A percentile compares a stretch with the other conserved stretches of the same genome.
These are phyloP conservation scores for Neodidymelliopsis sp. DNA, from an alignment of 2,329 filamentous ascomycete species.

Conservation along the genomic window DNA sequence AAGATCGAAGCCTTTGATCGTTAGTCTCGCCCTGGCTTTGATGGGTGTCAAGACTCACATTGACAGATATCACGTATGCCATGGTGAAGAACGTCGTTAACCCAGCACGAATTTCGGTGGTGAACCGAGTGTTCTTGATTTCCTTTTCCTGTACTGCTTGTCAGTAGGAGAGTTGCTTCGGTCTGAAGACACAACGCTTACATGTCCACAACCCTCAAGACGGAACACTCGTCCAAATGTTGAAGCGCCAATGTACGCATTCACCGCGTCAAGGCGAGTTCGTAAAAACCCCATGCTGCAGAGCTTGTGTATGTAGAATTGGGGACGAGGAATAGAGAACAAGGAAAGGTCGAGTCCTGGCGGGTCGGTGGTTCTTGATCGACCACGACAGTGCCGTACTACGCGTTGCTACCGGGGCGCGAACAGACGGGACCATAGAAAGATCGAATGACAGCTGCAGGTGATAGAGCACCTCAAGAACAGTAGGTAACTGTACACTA, in stretches of 20 bases:
- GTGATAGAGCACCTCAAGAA: neutral
- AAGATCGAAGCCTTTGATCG: conserved; percentile 44
- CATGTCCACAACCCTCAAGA: conserved; percentile 83
- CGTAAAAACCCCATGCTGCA: conserved; percentile 35
- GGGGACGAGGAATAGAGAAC: neutral
- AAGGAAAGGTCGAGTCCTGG: neutral
- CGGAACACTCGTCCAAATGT: conserved; percentile 65
- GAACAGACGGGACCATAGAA: neutral
- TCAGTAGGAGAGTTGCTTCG: conserved; percentile 15
- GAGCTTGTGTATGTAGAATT: neutral
- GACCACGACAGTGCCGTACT: conserved; percentile 4
- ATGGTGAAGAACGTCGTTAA: conserved; percentile 69
- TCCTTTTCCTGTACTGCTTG: conserved; percentile 64
- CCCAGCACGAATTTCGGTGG: conserved; percentile 83
- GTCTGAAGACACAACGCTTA: conserved; percentile 55
- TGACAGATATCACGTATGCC: conserved; percentile 51
- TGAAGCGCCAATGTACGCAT: conserved; percentile 38
- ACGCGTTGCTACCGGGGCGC: neutral
- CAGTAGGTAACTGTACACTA: neutral
- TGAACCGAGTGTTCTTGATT: conserved; percentile 78
- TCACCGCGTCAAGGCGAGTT: conserved; percentile 28
- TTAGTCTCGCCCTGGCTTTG: conserved; percentile 17
- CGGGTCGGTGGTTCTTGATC: conserved; percentile 6
- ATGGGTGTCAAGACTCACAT: conserved; percentile 22
- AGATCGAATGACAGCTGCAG: conserved; percentile 2